These are phyloP conservation scores for Auricularia sp. DNA, from an alignment of 768 basidiomycete genomes.

Conservation along the genomic window DNA sequence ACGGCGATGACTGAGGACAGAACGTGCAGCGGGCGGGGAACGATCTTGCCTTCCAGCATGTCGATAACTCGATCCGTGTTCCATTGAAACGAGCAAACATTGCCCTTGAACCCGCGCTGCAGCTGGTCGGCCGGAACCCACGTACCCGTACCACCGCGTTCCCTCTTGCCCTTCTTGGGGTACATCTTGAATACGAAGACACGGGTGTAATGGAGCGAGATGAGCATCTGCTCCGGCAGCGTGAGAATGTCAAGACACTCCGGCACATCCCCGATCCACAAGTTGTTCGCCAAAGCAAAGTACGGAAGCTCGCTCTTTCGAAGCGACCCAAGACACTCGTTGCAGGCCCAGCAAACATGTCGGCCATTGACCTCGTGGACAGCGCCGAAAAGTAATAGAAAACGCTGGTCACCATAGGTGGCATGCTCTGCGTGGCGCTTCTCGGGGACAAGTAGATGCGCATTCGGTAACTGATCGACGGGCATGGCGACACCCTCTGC, in stretches of 20 bases:
- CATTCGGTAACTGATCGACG: too few species aligned
- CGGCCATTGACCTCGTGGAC: too few species aligned
- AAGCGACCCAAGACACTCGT: too few species aligned
- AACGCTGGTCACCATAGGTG: too few species aligned
- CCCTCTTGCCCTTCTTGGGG: conserved; percentile 16
- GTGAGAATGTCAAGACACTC: conserved; percentile 20
- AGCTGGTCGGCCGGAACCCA: conserved; percentile 7
- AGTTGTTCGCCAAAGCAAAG: conserved; percentile 23
- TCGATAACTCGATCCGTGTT: conserved; percentile 16
- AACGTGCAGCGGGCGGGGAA: conserved; percentile 21
- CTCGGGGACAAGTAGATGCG: too few species aligned
- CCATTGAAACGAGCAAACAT: conserved; percentile 22
- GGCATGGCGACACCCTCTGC: too few species aligned
- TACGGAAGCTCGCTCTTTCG: too few species aligned
- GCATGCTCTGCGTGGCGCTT: too few species aligned
- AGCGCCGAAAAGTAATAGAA: too few species aligned
- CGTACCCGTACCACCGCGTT: not conserved
- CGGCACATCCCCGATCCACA: conserved; percentile 31
- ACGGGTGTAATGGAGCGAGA: conserved; percentile 21
- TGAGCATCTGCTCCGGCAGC: conserved; percentile 27
- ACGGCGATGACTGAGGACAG: conserved; percentile 25
- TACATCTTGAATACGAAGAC: conserved; percentile 28
- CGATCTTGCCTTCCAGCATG: conserved; percentile 25
- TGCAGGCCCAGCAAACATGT: too few species aligned
- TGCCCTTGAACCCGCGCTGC: conserved; percentile 25